Conservation (phyloP, 169 alveolate genomes). For the Perkinsus olseni region DNA sequence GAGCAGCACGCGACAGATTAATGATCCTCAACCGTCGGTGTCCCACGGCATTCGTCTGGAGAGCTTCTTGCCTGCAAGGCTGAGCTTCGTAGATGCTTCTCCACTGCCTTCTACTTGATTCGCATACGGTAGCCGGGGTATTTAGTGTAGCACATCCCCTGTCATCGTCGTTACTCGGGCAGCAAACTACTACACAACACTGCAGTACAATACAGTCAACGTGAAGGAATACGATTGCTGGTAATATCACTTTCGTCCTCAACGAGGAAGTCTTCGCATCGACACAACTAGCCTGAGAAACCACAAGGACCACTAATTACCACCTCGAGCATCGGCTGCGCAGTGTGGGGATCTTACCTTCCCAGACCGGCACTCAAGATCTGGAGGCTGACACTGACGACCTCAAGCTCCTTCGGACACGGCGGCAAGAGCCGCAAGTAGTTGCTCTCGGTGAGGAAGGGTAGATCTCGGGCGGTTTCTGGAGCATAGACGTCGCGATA, state of each 20-base stretch:
- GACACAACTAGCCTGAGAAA: background rate
- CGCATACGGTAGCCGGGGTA: too few relatives aligned
- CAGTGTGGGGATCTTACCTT: background rate
- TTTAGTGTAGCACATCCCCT: too few relatives aligned
- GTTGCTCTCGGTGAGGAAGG: background rate
- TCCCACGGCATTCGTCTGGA: too few relatives aligned
- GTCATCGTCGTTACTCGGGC: too few relatives aligned
- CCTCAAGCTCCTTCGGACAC: background rate
- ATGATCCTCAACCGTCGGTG: too few relatives aligned
- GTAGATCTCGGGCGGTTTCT: background rate
- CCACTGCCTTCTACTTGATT: too few relatives aligned
- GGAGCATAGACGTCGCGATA: background rate
- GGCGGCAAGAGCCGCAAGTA: background rate
- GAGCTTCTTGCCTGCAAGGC: too few relatives aligned
- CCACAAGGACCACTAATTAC: too few relatives aligned
- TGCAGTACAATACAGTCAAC: background rate
- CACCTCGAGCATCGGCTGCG: too few relatives aligned
- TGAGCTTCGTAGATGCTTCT: too few relatives aligned
- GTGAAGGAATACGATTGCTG: background rate
- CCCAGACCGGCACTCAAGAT: background rate
- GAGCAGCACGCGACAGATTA: too few relatives aligned
- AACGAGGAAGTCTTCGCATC: background rate
- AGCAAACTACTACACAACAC: background rate
- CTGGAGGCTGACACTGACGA: background rate
- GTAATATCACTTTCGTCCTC: background rate